These are phyloP conservation scores for Medicago lupulina DNA, from an alignment of 306 rosid genomes.

Conservation along the genomic window DNA sequence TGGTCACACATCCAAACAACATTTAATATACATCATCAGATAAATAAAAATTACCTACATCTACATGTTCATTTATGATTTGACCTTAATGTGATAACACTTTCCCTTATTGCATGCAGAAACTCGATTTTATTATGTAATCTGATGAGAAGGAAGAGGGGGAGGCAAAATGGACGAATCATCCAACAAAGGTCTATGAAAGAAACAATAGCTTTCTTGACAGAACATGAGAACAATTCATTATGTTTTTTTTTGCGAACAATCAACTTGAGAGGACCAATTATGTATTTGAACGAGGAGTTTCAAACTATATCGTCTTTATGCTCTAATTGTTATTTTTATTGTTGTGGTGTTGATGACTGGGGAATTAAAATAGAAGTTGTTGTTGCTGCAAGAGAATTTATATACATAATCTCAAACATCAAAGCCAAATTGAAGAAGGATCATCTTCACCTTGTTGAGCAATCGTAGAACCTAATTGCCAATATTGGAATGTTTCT, in stretches of 20 bases:
- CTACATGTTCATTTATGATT: constrained; percentile 18
- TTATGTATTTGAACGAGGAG: too few species aligned
- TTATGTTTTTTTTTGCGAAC: background rate
- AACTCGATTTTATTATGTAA: background rate
- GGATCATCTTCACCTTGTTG: too few species aligned
- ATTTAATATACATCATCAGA: constrained; percentile 1
- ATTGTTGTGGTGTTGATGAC: too few species aligned
- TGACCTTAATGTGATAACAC: constrained; percentile 24
- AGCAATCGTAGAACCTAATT: too few species aligned
- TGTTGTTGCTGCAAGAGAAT: too few species aligned
- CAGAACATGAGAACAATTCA: background rate
- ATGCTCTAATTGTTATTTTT: too few species aligned
- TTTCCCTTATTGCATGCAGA: constrained; percentile 14
- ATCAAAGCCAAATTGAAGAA: too few species aligned
- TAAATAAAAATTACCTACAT: constrained; percentile 8
- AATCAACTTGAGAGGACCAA: too few species aligned
- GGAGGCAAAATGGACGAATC: background rate
- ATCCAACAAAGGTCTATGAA: background rate
- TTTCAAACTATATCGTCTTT: too few species aligned
- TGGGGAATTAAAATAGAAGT: too few species aligned
- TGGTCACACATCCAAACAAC: constrained; percentile 26
- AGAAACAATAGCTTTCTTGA: background rate
- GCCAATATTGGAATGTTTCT: too few species aligned
- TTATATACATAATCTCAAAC: too few species aligned
- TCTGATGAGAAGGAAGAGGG: background rate